Conservation (phyloP, 106 monocot genomes). For the Dendrobium catenatum region DNA sequence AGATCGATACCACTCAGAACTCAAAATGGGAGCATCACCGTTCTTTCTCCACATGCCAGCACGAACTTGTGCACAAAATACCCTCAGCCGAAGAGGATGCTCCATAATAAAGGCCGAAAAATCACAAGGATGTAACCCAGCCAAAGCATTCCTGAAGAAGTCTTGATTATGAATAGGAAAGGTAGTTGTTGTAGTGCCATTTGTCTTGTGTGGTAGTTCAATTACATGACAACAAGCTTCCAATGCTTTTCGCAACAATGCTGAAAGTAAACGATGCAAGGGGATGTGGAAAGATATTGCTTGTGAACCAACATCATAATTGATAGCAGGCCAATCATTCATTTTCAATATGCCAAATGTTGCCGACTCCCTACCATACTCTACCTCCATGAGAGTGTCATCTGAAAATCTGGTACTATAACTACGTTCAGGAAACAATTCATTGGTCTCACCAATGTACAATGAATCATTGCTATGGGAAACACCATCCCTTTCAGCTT, state of each 20-base stretch:
- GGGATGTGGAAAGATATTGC: constrained; percentile 95
- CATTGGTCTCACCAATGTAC: constrained; percentile 7
- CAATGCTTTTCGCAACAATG: constrained; percentile 55
- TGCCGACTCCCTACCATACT: constrained; percentile 24
- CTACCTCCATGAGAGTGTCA: constrained; percentile 24
- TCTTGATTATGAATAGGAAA: constrained; percentile 1
- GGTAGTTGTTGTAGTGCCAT: neutral
- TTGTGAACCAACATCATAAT: constrained; percentile 73
- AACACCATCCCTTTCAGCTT: neutral
- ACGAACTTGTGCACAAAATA: constrained; percentile 89
- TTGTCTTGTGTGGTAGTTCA: constrained; percentile 15
- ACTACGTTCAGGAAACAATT: neutral
- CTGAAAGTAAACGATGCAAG: constrained; percentile 82
- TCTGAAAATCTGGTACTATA: constrained; percentile 9
- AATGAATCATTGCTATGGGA: neutral
- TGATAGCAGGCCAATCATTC: constrained; percentile 55
- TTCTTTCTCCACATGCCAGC: constrained; percentile 99
- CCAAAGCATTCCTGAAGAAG: constrained; percentile 57
- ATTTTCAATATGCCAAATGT: constrained; percentile 32
- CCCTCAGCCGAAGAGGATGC: constrained; percentile 77
- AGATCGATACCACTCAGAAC: constrained; percentile 59
- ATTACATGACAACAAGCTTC: constrained; percentile 36
- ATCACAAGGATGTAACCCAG: constrained; percentile 49
- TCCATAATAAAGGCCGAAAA: constrained; percentile 88
- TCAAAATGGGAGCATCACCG: constrained; percentile 66